Evolutionary conservation across 2,329 filamentous ascomycete species (phyloP).

Genomic region (Apiospora phragmitis): DNA sequence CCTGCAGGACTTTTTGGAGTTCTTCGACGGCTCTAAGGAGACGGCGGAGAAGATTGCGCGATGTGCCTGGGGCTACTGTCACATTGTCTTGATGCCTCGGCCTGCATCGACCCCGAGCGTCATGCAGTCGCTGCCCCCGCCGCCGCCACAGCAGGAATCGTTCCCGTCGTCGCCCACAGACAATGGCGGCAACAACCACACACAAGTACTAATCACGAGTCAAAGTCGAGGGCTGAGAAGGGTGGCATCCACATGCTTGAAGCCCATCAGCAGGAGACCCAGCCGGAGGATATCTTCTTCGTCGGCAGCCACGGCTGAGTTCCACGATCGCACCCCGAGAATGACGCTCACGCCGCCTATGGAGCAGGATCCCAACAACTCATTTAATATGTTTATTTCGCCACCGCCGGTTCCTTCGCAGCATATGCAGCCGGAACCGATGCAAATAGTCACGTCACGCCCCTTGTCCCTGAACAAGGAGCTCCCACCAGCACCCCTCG

Average conservation of each 20-base stretch:
- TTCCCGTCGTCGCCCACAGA: constrained; percentile 6
- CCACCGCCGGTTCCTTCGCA: constrained; percentile 17
- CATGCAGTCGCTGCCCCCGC: constrained; percentile 9
- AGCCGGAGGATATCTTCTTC: constrained; percentile 10
- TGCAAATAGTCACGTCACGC: constrained; percentile 16
- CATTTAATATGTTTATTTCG: constrained; percentile 16
- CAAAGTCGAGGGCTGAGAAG: constrained; percentile 16
- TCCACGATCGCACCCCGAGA: constrained; percentile 14
- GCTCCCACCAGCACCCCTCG: constrained; percentile 18
- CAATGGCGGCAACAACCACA: constrained; percentile 4
- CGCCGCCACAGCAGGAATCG: constrained; percentile 1
- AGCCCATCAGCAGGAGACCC: constrained; percentile 16
- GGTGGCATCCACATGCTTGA: constrained; percentile 17
- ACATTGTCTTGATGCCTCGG: constrained; percentile 32
- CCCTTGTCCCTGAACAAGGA: constrained; percentile 20
- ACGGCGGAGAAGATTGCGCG: constrained; percentile 58
- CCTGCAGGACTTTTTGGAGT: constrained; percentile 65
- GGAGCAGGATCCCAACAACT: constrained; percentile 12
- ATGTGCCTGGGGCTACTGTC: constrained; percentile 48
- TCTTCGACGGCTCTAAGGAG: constrained; percentile 59
- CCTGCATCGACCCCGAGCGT: constrained; percentile 17
- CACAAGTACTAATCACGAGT: constrained; percentile 15
- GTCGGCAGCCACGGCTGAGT: constrained; percentile 14
- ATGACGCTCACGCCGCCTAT: constrained; percentile 7
- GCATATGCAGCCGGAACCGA: constrained; percentile 15